A percentile compares a stretch with the other conserved stretches of the same genome.
Evolutionary conservation across 169 alveolate genomes (phyloP).

Genomic region (Cryptosporidium andersoni): DNA sequence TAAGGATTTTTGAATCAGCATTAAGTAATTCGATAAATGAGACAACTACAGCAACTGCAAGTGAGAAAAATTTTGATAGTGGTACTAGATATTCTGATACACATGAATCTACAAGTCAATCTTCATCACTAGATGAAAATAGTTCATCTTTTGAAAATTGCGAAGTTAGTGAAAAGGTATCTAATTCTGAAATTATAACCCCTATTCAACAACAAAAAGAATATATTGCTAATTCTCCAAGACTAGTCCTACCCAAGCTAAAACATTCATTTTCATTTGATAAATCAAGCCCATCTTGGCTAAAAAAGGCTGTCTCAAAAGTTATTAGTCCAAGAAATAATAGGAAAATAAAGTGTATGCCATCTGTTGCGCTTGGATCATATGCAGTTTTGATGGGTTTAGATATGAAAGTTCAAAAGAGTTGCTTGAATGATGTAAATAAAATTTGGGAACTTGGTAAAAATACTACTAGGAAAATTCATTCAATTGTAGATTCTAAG

Average conservation of each 20-base stretch:
- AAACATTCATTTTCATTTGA: constrained; percentile 6
- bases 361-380: constrained; percentile 62
- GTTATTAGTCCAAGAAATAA: constrained; percentile 46
- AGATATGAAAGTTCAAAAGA: constrained; percentile 62
- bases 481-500: constrained; percentile 67
- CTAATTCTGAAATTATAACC: background rate
- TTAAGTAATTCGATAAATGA: constrained; percentile 16
- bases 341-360: constrained; percentile 13
- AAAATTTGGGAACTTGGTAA: constrained; percentile 63
- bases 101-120: background rate
- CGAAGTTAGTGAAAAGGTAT: constrained; percentile 39
- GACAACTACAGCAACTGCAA: constrained; percentile 47
- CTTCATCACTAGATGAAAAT: constrained; percentile 29
- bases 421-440: constrained; percentile 17
- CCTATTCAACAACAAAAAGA: background rate
- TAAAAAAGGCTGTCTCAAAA: constrained; percentile 62
- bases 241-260: constrained; percentile 6
- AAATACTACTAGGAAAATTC: constrained; percentile 45
- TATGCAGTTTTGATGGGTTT: constrained; percentile 68
- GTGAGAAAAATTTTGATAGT: constrained; percentile 41
- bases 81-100: constrained; percentile 1
- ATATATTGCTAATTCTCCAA: constrained; percentile 8
- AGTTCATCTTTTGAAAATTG: constrained; percentile 46
- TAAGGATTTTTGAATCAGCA: constrained; percentile 15
- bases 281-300: constrained; percentile 48